Evolutionary conservation across 2,329 filamentous ascomycete species (phyloP).

Genomic region (Colletotrichum australisinense): DNA sequence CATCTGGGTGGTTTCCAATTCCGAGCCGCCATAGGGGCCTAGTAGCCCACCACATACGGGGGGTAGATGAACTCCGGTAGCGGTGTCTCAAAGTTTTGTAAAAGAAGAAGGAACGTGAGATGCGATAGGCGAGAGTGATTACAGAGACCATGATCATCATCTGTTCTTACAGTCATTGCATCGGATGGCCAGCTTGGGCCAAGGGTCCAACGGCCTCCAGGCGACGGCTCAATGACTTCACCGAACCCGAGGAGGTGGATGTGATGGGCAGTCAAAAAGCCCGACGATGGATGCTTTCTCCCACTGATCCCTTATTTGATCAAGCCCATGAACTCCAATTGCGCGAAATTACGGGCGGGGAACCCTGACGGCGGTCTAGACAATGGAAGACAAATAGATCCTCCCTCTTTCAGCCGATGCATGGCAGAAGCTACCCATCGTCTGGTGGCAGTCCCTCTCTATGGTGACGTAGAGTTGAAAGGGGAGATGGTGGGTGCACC

Average conservation of each 20-base stretch:
- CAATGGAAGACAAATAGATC: background rate
- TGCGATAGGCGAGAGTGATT: conserved; percentile 10
- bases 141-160: background rate
- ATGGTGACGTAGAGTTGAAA: background rate
- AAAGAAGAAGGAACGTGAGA: background rate
- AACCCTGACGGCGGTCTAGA: conserved; percentile 5
- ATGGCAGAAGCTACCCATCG: conserved; percentile 4
- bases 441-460: background rate
- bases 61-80: background rate
- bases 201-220: background rate
- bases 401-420: conserved; percentile 28
- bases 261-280: background rate
- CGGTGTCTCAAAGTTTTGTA: background rate
- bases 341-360: background rate
- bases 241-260: background rate
- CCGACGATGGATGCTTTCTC: background rate
- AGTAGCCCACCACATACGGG: background rate
- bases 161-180: background rate
- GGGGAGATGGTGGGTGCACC: background rate
- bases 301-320: background rate
- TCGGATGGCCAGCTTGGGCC: conserved; percentile 15
- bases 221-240: background rate
- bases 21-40: background rate
- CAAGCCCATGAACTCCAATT: background rate
- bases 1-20: background rate